phyloP scores from a whole-genome alignment of 495 filamentous ascomycete genomes.

The Penicillium angulare region DNA sequence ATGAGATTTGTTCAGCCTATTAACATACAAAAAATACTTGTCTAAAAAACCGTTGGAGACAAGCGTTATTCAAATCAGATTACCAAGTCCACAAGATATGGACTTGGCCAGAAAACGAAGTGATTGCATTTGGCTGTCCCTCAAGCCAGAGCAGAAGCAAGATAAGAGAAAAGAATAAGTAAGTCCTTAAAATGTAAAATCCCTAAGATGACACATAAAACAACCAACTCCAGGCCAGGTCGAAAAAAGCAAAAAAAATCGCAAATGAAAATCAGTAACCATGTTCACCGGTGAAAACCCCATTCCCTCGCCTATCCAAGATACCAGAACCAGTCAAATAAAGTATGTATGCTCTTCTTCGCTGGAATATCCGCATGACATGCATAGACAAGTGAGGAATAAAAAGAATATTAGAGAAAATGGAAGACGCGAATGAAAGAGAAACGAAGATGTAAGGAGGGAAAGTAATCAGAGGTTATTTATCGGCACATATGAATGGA shows the following conservation, averaged over 20 bases:
- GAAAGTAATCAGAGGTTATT: not conserved
- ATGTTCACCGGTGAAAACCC: not conserved
- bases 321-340: constrained; percentile 9
- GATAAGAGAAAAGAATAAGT: not conserved
- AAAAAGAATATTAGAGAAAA: not conserved
- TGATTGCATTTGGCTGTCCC: too few species aligned
- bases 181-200: not conserved
- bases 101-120: too few species aligned
- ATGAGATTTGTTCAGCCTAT: too few species aligned
- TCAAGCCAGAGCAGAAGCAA: too few species aligned
- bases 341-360: constrained; percentile 20
- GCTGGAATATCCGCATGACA: constrained; percentile 7
- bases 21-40: too few species aligned
- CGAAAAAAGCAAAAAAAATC: not conserved
- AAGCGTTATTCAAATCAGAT: too few species aligned
- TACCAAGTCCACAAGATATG: not conserved
- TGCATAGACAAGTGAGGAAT: constrained; percentile 1
- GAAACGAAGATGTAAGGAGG: not conserved
- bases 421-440: not conserved
- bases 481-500: too few species aligned
- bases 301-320: constrained; percentile 1
- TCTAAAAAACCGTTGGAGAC: too few species aligned
- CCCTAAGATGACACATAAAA: not conserved
- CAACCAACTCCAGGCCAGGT: constrained; percentile 1
- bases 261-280: not conserved